Evolutionary conservation across 2,329 filamentous ascomycete species (phyloP).

Genomic region (Davidsoniella virescens): DNA sequence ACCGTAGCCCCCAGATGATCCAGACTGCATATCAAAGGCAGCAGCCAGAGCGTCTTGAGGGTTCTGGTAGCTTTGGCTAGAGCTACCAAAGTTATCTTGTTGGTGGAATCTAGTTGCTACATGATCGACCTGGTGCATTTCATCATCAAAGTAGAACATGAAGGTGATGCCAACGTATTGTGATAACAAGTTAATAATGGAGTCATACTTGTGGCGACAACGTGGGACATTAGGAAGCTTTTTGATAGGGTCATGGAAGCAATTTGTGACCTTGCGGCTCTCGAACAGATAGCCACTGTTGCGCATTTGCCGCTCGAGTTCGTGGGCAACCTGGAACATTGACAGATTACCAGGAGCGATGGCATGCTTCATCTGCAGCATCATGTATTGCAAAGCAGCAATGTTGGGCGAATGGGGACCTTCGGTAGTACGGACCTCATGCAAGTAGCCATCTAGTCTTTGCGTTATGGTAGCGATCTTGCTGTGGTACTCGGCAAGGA

Average conservation of each 20-base stretch:
- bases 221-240: slow-evolving; percentile 29
- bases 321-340: slow-evolving; percentile 22
- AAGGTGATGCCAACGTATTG: slow-evolving; percentile 24
- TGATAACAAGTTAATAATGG: slow-evolving; percentile 23
- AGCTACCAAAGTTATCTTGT: background rate
- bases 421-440: slow-evolving; percentile 18
- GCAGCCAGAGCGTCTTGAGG: background rate
- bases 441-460: slow-evolving; percentile 15
- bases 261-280: slow-evolving; percentile 23
- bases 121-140: slow-evolving; percentile 26
- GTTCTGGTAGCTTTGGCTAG: background rate
- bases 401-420: slow-evolving; percentile 22
- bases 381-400: slow-evolving; percentile 25
- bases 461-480: slow-evolving; percentile 25
- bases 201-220: slow-evolving; percentile 26
- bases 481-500: slow-evolving; percentile 25
- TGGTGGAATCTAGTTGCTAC: slow-evolving; percentile 9
- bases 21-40: background rate
- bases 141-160: slow-evolving; percentile 28
- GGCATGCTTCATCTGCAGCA: slow-evolving; percentile 25
- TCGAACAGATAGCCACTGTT: slow-evolving; percentile 22
- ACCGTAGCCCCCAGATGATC: background rate
- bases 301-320: slow-evolving; percentile 24
- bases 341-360: slow-evolving; percentile 21
- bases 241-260: slow-evolving; percentile 28